A percentile compares a stretch with the other conserved stretches of the same genome.
Evolutionary conservation across 495 filamentous ascomycete genomes (phyloP).

Genomic region (Lasiosphaeria miniovina): DNA sequence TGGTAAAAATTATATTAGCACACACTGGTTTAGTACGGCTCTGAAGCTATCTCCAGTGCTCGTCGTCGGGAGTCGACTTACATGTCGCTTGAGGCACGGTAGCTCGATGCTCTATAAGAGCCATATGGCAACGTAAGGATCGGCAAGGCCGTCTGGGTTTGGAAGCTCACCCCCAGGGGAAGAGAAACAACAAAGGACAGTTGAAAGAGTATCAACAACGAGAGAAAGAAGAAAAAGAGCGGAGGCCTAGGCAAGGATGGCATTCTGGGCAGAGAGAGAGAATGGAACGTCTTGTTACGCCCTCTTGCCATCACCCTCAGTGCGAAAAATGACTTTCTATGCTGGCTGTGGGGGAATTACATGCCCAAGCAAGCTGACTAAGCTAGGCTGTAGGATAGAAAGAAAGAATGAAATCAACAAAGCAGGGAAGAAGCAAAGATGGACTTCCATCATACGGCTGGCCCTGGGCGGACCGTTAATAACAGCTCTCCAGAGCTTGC

Average conservation of each 20-base stretch:
- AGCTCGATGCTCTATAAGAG: constrained; percentile 27
- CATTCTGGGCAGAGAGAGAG: background rate
- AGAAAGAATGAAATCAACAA: too few relatives aligned
- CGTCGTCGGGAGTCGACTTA: constrained; percentile 2
- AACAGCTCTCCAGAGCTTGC: too few relatives aligned
- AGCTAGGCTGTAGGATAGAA: too few relatives aligned
- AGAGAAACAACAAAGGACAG: background rate
- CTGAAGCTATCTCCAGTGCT: too few relatives aligned
- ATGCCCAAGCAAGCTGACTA: too few relatives aligned
- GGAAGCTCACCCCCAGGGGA: constrained; percentile 18
- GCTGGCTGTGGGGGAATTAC: too few relatives aligned
- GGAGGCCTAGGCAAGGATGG: background rate
- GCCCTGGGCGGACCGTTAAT: too few relatives aligned
- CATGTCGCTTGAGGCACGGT: constrained; percentile 21
- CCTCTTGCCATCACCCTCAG: too few relatives aligned
- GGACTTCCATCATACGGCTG: too few relatives aligned
- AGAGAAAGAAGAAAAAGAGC: background rate
- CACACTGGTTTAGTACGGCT: too few relatives aligned
- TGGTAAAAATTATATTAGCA: constrained; percentile 2
- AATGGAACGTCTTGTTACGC: background rate
- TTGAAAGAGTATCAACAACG: constrained; percentile 2
- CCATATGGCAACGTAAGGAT: constrained; percentile 28
- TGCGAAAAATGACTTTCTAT: too few relatives aligned
- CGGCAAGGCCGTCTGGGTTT: constrained; percentile 16
- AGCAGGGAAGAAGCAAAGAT: too few relatives aligned